Evolutionary conservation across 345 rosid species (phyloP), one percentile per base, ranked within the genome.

Genomic region (Lepidium africanum): DNA sequence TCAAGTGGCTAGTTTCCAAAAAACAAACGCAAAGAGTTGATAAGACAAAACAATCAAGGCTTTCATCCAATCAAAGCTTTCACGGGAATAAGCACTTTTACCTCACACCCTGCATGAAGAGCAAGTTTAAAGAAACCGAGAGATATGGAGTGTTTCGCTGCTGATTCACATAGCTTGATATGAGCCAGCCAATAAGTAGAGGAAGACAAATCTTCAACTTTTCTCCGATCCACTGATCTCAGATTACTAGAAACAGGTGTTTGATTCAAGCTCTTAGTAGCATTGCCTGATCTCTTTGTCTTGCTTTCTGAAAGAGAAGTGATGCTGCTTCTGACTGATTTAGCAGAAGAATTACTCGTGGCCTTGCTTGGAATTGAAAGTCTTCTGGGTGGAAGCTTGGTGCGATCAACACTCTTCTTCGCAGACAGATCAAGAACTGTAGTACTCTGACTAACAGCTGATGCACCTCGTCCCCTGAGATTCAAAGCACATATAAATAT

Each of bases 41-140:
- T 10, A 9, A 15, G 38, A 36, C 12, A 46, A 27, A 62, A 17
- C 16, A 52, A 53, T 6, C 54, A 57, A 50, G 10, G 1, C 46
- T 19, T 25, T 35, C 11, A 9, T 10, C 1, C 15, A 51, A 64
- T 9, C 15, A 55, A 25, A 43, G 11, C 66, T 10, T 61, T 1
- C 37, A 40, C 6, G 9, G 9, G n/a, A 61, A 17, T 5, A 5
- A 43, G 11, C 36, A 40, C 10, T 19, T 27, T 21, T 72, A 93
- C 98, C 96, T 90, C 82, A 65, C 96, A 88, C 48, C 91, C 95
- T 13, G 92, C 97, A 65, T 85, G 89, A 7, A 82, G 69, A 58
- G 92, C 97, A 52, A 94, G 97, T 77, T 86, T 90, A 76, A 94
- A 90, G 69, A 94, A 90, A 6, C 91, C 97, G 9, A 94, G 88